Percentiles rank a stretch among this genome's conserved stretches.
Conservation (phyloP, 2,329 filamentous ascomycete species). For the Penicillium occitanis region DNA sequence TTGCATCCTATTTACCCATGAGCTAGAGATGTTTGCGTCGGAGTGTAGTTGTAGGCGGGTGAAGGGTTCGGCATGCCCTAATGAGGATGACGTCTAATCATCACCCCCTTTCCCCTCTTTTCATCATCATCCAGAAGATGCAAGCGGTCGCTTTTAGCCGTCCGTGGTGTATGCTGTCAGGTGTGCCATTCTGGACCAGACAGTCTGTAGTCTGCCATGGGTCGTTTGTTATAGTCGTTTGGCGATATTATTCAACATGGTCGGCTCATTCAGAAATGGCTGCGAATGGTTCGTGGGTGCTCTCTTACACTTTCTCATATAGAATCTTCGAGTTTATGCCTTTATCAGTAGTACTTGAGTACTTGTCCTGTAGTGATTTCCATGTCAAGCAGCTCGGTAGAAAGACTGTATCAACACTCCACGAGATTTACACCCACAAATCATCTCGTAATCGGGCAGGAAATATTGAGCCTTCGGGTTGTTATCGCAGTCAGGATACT, state of each 20-base stretch:
- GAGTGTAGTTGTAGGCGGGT: neutral
- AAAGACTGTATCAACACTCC: neutral
- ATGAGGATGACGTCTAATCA: neutral
- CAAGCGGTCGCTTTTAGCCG: neutral
- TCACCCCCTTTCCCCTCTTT: neutral
- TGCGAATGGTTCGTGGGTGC: neutral
- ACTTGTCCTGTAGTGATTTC: neutral
- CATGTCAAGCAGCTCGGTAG: neutral
- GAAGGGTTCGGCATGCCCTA: neutral
- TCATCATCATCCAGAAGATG: neutral
- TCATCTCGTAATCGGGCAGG: neutral
- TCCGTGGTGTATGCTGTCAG: neutral
- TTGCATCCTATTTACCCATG: neutral
- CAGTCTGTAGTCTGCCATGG: neutral
- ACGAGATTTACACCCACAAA: neutral
- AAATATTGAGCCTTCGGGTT: neutral
- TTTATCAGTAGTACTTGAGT: neutral
- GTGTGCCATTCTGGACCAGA: neutral
- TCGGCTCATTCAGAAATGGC: neutral
- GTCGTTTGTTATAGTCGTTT: neutral
- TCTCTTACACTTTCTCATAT: neutral
- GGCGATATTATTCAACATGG: neutral
- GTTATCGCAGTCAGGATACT: neutral
- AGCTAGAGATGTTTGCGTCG: neutral
- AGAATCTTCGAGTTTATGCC: neutral